Base-by-base conservation (phyloP, 129 eudicot species). In the carrot (Daucus carota) region DNA sequence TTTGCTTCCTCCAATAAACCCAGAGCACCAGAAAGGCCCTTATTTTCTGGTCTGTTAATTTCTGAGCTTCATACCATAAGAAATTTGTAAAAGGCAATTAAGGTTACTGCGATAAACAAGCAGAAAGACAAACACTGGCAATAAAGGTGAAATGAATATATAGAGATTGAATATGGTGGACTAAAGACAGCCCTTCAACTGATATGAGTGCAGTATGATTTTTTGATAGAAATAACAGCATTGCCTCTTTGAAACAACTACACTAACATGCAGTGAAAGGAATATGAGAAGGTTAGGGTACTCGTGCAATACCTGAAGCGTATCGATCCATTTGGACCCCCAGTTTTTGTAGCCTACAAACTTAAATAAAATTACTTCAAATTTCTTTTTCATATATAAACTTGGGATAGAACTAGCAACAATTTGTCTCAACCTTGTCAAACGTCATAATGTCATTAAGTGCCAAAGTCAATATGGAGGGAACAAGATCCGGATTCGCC, bases 291-390 rank as follows among this genome's bases (percentile, higher is more conserved):
- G n/a, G 40, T 57, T 3, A 41, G 43, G 52, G 18, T 33, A 47
- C 31, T 33, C 14, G 46, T 18, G 60, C 31, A 60, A 31, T 91
- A 94, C 99, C 99, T 94, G 78, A 94, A 91, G 38, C 93, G 97
- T 80, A 94, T 86, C 20, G 99, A 94, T 79, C 99, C 99, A 94
- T 94, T 94, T 47, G 97, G 93, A 73, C 99, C 99, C 44, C 99
- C 99, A 77, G 99, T 24, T 87, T 94, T 94, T 81, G 99, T 87
- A 68, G 97, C 87, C 98, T 94, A 89, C 85, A 83, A 63, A 81
- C 82, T 84, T 79, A 83, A 82, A 26, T n/a, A 68, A 43, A 75
- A 78, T 52, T 9, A 70, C 72, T 60, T 77, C 57, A 80, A 54
- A 32, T 74, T 45, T 73, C 80, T 42, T 41, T 28, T 75, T 70